A percentile compares a stretch with the other conserved stretches of the same genome.
Evolutionary conservation across 306 rosid genomes (phyloP).

Genomic region (Pyrus pyrifolia): DNA sequence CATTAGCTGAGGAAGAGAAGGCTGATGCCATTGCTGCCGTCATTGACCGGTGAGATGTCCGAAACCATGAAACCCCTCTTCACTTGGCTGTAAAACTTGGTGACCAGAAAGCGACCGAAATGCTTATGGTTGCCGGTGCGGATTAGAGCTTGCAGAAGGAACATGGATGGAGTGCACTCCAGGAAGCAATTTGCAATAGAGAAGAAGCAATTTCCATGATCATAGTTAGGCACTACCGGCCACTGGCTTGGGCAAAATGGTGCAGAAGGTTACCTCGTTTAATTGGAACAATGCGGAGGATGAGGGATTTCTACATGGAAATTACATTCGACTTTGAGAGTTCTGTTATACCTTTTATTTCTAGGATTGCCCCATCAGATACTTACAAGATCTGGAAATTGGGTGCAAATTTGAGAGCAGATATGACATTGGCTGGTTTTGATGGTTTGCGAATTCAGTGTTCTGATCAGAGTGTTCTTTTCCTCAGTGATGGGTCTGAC

Average conservation of each 20-base stretch:
- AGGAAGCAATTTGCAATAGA: slow-evolving; percentile 88
- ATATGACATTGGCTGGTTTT: slow-evolving; percentile 97
- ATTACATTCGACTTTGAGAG: slow-evolving; percentile 96
- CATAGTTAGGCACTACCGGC: slow-evolving; percentile 88
- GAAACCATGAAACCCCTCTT: slow-evolving; percentile 83
- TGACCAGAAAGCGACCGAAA: slow-evolving; percentile 68
- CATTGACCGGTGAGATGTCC: slow-evolving; percentile 87
- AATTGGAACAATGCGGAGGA: slow-evolving; percentile 77
- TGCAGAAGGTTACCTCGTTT: slow-evolving; percentile 96
- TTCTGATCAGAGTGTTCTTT: too few relatives aligned
- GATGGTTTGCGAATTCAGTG: slow-evolving; percentile 15
- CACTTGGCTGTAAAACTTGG: slow-evolving; percentile 89
- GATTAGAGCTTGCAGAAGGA: slow-evolving; percentile 99
- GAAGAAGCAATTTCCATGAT: slow-evolving; percentile 80
- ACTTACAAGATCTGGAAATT: slow-evolving; percentile 96
- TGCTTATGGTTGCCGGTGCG: slow-evolving; percentile 93
- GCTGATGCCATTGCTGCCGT: slow-evolving; percentile 62
- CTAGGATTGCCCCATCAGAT: slow-evolving; percentile 96
- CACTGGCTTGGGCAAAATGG: slow-evolving; percentile 99
- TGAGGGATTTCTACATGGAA: slow-evolving; percentile 98
- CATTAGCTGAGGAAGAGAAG: too few relatives aligned
- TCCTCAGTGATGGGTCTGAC: slow-evolving; percentile 42
- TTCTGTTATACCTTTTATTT: slow-evolving; percentile 95
- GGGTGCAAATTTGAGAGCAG: slow-evolving; percentile 96
- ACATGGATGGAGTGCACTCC: slow-evolving; percentile 97